These are phyloP conservation scores for Peterozyma xylosa DNA, from an alignment of 805 yeast genomes.

Conservation along the genomic window DNA sequence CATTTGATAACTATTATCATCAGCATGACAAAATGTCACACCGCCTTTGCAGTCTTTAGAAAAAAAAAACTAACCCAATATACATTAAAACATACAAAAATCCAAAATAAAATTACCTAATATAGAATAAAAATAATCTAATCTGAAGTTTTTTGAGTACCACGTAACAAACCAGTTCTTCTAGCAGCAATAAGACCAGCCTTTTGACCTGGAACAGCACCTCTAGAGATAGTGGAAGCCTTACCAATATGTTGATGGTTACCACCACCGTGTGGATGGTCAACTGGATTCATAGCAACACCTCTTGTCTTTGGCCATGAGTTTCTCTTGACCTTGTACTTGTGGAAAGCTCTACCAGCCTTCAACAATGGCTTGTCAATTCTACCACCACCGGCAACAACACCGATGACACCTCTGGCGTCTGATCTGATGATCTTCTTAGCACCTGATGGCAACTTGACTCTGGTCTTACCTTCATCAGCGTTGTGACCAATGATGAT, in stretches of 20 bases:
- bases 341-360: slow-evolving; percentile 99
- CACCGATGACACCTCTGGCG: slow-evolving; percentile 99
- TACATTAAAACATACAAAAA: too few relatives aligned
- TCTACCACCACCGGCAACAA: slow-evolving; percentile 99
- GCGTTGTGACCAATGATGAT: slow-evolving; percentile 98
- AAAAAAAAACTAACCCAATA: too few relatives aligned
- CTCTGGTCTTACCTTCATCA: slow-evolving; percentile 98
- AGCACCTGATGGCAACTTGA: slow-evolving; percentile 98
- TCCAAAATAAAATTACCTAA: too few relatives aligned
- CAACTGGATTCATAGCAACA: slow-evolving; percentile 99
- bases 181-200: slow-evolving; percentile 99
- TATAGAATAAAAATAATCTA: too few relatives aligned
- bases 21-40: too few relatives aligned
- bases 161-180: slow-evolving; percentile 79
- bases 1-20: too few relatives aligned
- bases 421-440: slow-evolving; percentile 92
- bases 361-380: slow-evolving; percentile 98
- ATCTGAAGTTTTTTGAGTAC: slow-evolving; percentile 16
- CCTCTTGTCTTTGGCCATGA: slow-evolving; percentile 99
- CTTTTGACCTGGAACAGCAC: slow-evolving; percentile 99
- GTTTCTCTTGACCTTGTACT: slow-evolving; percentile 99
- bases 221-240: slow-evolving; percentile 98
- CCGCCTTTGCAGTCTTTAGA: too few relatives aligned
- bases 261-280: slow-evolving; percentile 99
- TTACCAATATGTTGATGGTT: slow-evolving; percentile 99